A percentile compares a stretch with the other conserved stretches of the same genome.
phyloP scores from a whole-genome alignment of 1,284 basidiomycete genomes.

The Boletus sp. region DNA sequence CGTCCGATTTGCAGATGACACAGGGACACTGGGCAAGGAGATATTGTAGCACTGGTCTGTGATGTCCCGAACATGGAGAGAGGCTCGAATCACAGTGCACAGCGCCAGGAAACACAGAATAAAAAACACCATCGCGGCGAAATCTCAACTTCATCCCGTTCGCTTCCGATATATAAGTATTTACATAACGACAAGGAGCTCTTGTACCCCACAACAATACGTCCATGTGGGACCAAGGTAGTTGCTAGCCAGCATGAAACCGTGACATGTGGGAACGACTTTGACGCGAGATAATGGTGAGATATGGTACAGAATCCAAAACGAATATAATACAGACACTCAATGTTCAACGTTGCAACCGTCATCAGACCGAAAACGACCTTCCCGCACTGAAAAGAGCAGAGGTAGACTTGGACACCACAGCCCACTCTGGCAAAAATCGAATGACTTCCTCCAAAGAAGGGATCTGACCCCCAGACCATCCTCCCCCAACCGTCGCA shows the following conservation, averaged over 20 bases:
- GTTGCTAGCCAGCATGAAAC: not conserved
- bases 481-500: conserved; percentile 46
- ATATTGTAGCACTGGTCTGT: not conserved
- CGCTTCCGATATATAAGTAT: no score
- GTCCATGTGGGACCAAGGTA: not conserved
- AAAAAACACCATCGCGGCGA: not conserved
- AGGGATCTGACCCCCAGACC: conserved; percentile 52
- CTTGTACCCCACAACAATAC: no score
- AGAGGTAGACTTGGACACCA: conserved; percentile 54
- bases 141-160: not conserved
- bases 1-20: not conserved
- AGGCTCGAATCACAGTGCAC: not conserved
- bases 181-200: no score
- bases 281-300: not conserved
- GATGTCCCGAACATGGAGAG: not conserved
- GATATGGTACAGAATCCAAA: not conserved
- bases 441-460: conserved; percentile 67
- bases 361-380: conserved; percentile 37
- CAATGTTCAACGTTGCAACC: not conserved
- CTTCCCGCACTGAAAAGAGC: conserved; percentile 62
- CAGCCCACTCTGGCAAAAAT: conserved; percentile 69
- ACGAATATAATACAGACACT: not conserved
- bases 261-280: not conserved
- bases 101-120: not conserved
- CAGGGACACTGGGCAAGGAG: not conserved